Conservation (phyloP, 2,329 filamentous ascomycete genomes). For the Aspergillus japonicus region DNA sequence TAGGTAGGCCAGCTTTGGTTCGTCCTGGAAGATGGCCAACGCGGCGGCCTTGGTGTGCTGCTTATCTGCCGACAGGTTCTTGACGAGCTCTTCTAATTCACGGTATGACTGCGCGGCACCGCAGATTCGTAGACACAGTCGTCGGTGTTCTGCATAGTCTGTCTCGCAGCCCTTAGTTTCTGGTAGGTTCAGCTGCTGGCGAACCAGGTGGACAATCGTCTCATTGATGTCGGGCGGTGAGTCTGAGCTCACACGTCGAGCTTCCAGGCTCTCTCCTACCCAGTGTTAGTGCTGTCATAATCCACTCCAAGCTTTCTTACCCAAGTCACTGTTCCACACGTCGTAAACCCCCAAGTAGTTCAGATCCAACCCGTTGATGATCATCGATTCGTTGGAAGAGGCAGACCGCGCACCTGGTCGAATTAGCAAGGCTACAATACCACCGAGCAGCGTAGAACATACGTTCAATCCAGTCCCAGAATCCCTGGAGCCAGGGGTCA, state of each 20-base stretch:
- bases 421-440: conserved; percentile 10
- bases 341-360: conserved; percentile 60
- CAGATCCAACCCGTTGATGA: conserved; percentile 56
- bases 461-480: conserved; percentile 61
- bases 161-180: conserved; percentile 53
- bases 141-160: conserved; percentile 55
- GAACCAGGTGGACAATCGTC: conserved; percentile 52
- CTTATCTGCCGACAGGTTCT: conserved; percentile 52
- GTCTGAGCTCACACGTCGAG: conserved; percentile 30
- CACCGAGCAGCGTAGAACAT: conserved; percentile 17
- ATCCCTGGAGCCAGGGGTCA: conserved; percentile 55
- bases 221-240: conserved; percentile 30
- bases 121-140: conserved; percentile 60
- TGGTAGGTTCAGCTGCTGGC: conserved; percentile 50
- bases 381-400: conserved; percentile 53
- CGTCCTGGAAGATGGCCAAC: conserved; percentile 60
- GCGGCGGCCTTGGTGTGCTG: conserved; percentile 64
- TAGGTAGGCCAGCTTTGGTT: conserved; percentile 58
- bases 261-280: conserved; percentile 35
- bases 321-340: conserved; percentile 59
- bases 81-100: conserved; percentile 50
- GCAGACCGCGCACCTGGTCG: conserved; percentile 38
- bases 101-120: conserved; percentile 56
- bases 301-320: conserved; percentile 28
- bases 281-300: conserved; percentile 10